phyloP scores from a whole-genome alignment of 176 grass and related monocot genomes.

The Aegilops umbellulata region DNA sequence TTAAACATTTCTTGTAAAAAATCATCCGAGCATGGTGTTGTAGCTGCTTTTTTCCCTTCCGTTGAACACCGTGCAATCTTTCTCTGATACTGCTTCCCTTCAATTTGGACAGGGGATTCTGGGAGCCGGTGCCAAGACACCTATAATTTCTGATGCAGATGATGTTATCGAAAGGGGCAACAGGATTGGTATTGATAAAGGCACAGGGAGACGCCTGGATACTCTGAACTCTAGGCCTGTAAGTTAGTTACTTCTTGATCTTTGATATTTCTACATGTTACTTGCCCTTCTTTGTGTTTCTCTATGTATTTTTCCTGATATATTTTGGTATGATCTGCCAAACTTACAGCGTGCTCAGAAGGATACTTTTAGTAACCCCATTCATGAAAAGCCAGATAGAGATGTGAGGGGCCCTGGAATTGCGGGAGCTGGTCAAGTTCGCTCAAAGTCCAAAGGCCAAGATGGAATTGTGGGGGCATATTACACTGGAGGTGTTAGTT shows the following conservation, averaged over 20 bases:
- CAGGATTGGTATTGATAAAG: constrained; percentile 40
- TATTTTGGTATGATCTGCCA: constrained; percentile 4
- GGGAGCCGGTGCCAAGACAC: constrained; percentile 36
- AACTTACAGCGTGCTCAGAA: constrained; percentile 45
- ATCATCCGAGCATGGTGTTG: background rate
- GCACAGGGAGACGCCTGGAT: constrained; percentile 41
- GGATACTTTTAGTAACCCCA: constrained; percentile 35
- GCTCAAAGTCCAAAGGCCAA: constrained; percentile 46
- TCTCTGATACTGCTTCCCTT: constrained; percentile 26
- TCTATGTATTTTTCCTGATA: background rate
- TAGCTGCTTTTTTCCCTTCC: background rate
- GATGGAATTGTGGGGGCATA: constrained; percentile 45
- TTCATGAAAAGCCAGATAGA: constrained; percentile 60
- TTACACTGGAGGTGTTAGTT: constrained; percentile 26
- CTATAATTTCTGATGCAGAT: constrained; percentile 32
- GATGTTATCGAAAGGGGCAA: constrained; percentile 43
- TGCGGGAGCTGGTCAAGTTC: constrained; percentile 41
- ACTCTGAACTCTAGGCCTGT: constrained; percentile 43
- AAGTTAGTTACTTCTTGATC: constrained; percentile 30
- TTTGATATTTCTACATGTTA: constrained; percentile 9
- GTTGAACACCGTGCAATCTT: background rate
- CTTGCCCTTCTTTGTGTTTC: background rate
- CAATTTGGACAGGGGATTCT: constrained; percentile 48
- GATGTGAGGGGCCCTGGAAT: constrained; percentile 36
- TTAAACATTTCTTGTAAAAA: background rate